Conservation (phyloP, 2,329 filamentous ascomycete genomes). For the Diaporthe capsici region DNA sequence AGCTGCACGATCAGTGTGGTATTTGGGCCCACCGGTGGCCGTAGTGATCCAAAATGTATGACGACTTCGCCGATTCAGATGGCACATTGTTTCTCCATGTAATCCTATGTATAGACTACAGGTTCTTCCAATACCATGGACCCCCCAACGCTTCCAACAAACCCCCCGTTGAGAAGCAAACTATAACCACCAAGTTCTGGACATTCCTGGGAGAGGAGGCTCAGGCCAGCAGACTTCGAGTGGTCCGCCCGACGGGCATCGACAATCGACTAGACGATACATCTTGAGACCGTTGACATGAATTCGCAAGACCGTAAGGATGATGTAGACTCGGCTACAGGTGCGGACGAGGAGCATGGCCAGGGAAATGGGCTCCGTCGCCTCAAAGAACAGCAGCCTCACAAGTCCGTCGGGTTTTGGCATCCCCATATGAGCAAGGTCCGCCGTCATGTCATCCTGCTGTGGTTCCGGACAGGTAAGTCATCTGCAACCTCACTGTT, state of each 20-base stretch:
- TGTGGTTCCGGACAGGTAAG: conserved; percentile 49
- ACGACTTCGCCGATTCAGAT: background rate
- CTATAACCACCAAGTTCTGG: background rate
- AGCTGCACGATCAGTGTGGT: background rate
- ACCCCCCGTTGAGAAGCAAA: fast-evolving
- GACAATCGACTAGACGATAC: background rate
- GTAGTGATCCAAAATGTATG: background rate
- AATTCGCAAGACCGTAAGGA: background rate
- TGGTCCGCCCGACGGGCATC: background rate
- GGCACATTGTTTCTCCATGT: background rate
- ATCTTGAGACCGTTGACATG: background rate
- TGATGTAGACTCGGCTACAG: background rate
- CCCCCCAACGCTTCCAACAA: background rate
- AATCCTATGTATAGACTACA: background rate
- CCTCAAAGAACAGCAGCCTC: conserved; percentile 41
- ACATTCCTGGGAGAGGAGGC: background rate
- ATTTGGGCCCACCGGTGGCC: background rate
- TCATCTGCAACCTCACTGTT: background rate
- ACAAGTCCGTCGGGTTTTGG: conserved; percentile 61
- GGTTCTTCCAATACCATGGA: background rate
- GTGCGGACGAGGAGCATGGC: background rate
- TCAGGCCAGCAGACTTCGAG: background rate
- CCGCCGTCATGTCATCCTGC: conserved; percentile 46
- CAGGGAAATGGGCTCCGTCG: background rate
- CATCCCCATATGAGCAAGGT: conserved; percentile 52